These are phyloP conservation scores for Miscanthus lutarioriparius DNA, from an alignment of 176 grass and related monocot genomes.

Conservation along the genomic window DNA sequence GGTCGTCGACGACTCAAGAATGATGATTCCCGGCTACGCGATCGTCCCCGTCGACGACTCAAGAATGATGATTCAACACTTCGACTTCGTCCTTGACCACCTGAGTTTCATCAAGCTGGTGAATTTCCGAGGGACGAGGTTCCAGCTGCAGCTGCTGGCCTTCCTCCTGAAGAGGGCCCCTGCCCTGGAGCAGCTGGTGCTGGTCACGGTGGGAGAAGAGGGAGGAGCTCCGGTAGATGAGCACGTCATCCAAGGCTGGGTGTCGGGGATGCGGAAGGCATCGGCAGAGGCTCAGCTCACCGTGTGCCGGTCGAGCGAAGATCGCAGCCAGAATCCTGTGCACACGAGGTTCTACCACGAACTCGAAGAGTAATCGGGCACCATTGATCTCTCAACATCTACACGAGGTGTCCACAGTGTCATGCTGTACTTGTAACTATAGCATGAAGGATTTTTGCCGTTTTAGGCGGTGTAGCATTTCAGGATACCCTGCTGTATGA, in stretches of 20 bases:
- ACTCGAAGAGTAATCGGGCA: background rate
- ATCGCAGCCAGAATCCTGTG: slow-evolving; percentile 20
- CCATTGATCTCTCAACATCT: background rate
- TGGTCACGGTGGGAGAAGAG: slow-evolving; percentile 33
- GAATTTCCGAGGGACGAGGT: slow-evolving; percentile 42
- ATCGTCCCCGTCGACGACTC: too few relatives aligned
- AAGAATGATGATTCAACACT: too few relatives aligned
- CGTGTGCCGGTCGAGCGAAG: slow-evolving; percentile 32
- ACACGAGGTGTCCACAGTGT: too few relatives aligned
- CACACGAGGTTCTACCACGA: slow-evolving; percentile 11
- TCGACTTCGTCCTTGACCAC: too few relatives aligned
- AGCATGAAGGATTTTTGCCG: too few relatives aligned
- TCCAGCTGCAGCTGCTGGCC: slow-evolving; percentile 43
- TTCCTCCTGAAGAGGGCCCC: slow-evolving; percentile 45
- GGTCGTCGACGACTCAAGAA: background rate
- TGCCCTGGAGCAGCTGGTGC: slow-evolving; percentile 45
- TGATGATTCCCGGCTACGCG: too few relatives aligned
- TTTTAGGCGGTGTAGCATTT: too few relatives aligned
- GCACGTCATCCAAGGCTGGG: slow-evolving; percentile 5
- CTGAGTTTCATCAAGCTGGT: background rate
- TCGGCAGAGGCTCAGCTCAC: slow-evolving; percentile 10
- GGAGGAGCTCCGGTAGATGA: background rate
- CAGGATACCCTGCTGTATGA: too few relatives aligned
- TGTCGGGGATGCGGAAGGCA: slow-evolving; percentile 34
- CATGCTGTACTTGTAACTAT: background rate